These are phyloP conservation scores for Durotheca rogersii DNA, from an alignment of 495 filamentous ascomycete genomes.

Conservation along the genomic window DNA sequence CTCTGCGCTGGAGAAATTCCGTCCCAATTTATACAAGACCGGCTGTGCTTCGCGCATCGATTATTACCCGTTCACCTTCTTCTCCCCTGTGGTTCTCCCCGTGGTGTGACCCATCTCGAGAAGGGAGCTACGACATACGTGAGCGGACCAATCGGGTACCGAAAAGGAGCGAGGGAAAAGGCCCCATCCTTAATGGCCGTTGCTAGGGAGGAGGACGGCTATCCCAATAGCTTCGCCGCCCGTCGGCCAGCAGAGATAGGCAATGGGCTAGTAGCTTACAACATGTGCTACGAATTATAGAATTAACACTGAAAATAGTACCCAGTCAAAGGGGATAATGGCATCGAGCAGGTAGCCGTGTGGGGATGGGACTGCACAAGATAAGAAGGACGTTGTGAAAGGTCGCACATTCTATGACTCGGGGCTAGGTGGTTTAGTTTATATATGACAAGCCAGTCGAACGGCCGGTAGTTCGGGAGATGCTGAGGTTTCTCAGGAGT, in stretches of 20 bases:
- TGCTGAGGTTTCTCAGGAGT: conserved; percentile 13
- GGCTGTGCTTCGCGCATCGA: not conserved
- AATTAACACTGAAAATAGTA: conserved; percentile 9
- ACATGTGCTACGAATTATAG: conserved; percentile 14
- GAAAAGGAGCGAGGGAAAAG: conserved; percentile 19
- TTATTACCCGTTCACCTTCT: not conserved
- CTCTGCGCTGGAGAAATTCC: not conserved
- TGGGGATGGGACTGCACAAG: conserved; percentile 16
- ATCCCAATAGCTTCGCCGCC: conserved; percentile 14
- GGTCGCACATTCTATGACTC: conserved; percentile 23
- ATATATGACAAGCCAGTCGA: conserved; percentile 21
- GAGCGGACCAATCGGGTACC: conserved; percentile 23
- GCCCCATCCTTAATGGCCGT: conserved; percentile 6
- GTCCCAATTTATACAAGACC: conserved; percentile 20
- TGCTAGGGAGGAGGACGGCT: conserved; percentile 7
- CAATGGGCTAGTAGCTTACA: conserved; percentile 6
- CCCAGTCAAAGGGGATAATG: conserved; percentile 16
- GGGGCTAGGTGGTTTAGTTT: conserved; percentile 16
- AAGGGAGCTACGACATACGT: conserved; percentile 6
- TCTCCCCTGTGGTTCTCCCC: conserved; percentile 11
- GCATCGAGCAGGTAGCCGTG: conserved; percentile 27
- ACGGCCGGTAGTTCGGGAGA: conserved; percentile 8
- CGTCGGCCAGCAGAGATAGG: conserved; percentile 8
- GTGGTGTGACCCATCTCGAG: conserved; percentile 19
- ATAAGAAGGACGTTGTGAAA: conserved; percentile 26